These are phyloP conservation scores for Isabelozyma gotoi DNA, from an alignment of 805 yeast species.

Conservation along the genomic window DNA sequence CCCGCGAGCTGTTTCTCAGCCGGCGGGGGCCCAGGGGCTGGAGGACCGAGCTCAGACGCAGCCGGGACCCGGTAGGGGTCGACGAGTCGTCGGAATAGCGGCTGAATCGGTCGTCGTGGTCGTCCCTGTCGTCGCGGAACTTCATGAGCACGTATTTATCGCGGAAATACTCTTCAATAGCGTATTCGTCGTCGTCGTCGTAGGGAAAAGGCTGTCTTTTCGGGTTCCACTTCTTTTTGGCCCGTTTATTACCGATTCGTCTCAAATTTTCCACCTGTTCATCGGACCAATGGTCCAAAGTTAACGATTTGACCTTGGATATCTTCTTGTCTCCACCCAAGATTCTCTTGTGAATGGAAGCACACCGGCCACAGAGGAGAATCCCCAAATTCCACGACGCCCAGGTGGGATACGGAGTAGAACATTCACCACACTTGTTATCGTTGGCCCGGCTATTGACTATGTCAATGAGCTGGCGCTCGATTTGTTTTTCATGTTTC, in stretches of 20 bases:
- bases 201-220: conserved; percentile 66
- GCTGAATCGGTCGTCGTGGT: conserved; percentile 29
- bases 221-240: conserved; percentile 66
- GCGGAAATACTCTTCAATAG: conserved; percentile 57
- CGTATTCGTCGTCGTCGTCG: conserved; percentile 62
- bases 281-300: conserved; percentile 67
- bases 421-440: conserved; percentile 81
- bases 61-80: conserved; percentile 8
- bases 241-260: conserved; percentile 61
- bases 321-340: conserved; percentile 39
- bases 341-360: conserved; percentile 69
- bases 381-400: conserved; percentile 56
- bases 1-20: conserved; percentile 4
- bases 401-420: conserved; percentile 63
- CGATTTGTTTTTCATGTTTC: conserved; percentile 43
- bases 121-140: conserved; percentile 44
- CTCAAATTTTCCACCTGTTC: conserved; percentile 49
- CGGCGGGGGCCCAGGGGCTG: conserved; percentile 5
- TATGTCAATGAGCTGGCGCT: conserved; percentile 55
- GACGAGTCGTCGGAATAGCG: conserved; percentile 19
- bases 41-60: conserved; percentile 20
- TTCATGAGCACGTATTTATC: conserved; percentile 69
- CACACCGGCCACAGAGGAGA: conserved; percentile 82
- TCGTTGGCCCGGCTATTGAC: conserved; percentile 58
- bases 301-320: conserved; percentile 68